A percentile compares a stretch with the other conserved stretches of the same genome.
These are phyloP conservation scores for Dryadomyces quercus-mongolicae DNA, from an alignment of 2,329 filamentous ascomycete species.

Conservation along the genomic window DNA sequence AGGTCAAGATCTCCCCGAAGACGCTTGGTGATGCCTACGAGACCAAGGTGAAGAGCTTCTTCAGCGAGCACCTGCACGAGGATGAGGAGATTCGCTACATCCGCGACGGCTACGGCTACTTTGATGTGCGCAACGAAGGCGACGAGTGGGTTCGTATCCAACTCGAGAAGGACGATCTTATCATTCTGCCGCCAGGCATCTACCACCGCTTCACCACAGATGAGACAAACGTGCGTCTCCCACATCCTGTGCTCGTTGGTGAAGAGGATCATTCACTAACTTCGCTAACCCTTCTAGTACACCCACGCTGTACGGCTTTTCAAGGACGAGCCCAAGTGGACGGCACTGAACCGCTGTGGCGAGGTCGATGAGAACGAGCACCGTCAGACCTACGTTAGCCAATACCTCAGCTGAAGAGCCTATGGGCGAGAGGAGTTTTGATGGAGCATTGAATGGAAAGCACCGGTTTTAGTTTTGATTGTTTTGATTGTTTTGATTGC, in stretches of 20 bases:
- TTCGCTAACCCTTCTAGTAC: conserved; percentile 45
- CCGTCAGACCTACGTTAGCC: conserved; percentile 62
- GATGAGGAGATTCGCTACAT: conserved; percentile 98
- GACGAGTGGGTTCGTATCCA: conserved; percentile 85
- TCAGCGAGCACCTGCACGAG: conserved; percentile 91
- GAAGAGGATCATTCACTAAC: neutral
- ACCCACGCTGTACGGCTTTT: conserved; percentile 94
- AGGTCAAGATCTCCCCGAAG: conserved; percentile 76
- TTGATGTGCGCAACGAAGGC: conserved; percentile 73
- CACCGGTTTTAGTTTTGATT: neutral
- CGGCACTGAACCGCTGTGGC: conserved; percentile 67
- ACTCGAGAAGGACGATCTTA: conserved; percentile 76
- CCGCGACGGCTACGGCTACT: conserved; percentile 76
- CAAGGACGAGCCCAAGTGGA: conserved; percentile 99
- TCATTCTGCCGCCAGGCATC: conserved; percentile 88
- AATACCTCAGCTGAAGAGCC: conserved; percentile 23
- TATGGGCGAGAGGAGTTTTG: neutral
- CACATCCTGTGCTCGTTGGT: neutral
- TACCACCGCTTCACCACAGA: conserved; percentile 98
- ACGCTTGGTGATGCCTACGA: conserved; percentile 84
- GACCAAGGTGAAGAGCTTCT: conserved; percentile 87
- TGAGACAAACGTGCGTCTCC: conserved; percentile 63
- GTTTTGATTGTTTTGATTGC: neutral
- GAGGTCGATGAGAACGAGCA: conserved; percentile 71
- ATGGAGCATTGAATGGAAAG: neutral